Base-by-base conservation (phyloP, 768 basidiomycete genomes). In the Nidularia sp. region DNA sequence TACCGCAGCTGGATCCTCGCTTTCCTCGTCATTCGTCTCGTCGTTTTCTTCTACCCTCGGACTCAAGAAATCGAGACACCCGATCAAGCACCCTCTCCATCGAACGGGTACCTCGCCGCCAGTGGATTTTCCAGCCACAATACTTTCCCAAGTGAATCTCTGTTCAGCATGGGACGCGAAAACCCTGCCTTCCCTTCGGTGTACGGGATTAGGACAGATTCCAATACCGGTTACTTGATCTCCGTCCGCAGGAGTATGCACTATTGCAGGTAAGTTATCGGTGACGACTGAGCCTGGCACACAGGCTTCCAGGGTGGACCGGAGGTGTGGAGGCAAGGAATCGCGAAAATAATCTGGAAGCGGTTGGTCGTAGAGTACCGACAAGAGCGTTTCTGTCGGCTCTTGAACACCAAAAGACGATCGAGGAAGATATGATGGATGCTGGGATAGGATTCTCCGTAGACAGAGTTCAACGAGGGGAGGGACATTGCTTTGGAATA, bases 21-120 rank as follows among this genome's bases (percentile, higher is more conserved):
- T 56, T 32, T 55, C 58, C 29, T 47, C 22, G 34, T 48, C 48
- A 15, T 49, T 18, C 7, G 25, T 45, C 44, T 45, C n/a, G 25
- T 9, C 25, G 2, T 13, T 45, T 9, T 45, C 25, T 6, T 9
- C 25, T 9, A 3, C 3, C n/a, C 3, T 25, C 9, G n/a, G 25
- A 29, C 6, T 25, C 13, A 90, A 64, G 59, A 85, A 89, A 33
- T 75, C 74, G 50, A 91, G 61, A 63, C 88, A 90, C 0, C 81
- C 81, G 47, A 53, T 57, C n/a, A 67, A 61, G 64, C 88, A 91
- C 0, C 88, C 88, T 31, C 85, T 69, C 87, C 88, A 90, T 48
- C 72, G 65, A 32, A 90, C 54, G 18, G 86, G 84, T 4, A 85
- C 83, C 9, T 60, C 56, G 6, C 74, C 81, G 15, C 81, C 80